Base-by-base conservation (phyloP, 768 basidiomycete species). In the Flagelloscypha sp. region DNA sequence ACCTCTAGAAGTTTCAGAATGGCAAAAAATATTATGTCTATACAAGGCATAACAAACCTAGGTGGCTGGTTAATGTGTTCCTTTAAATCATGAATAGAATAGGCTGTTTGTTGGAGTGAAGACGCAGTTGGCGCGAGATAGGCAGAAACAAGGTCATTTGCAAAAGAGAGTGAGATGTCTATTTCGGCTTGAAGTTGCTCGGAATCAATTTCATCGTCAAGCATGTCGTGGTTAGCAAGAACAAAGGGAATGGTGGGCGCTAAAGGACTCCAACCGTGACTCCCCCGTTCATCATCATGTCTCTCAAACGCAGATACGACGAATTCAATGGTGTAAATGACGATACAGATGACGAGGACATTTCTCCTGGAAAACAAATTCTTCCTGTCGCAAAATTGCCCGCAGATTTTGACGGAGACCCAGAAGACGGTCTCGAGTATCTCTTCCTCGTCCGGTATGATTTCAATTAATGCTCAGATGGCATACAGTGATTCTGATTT, bases 351-450 rank as follows among this genome's bases (percentile, higher is more conserved):
- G 72, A 74, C 6, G 81, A 84, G 0, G 76, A 79, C 33, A 63
- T 70, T 11, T 54, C 66, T 6, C 68, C 74, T 33, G 84, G 84
- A 27, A 74, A 61, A 43, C 84, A 86, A 56, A 81, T 73, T 17
- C 65, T 89, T 3, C 86, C 86, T 12, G 82, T 89, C n/a, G 85
- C 86, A 13, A 69, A 77, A 48, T 68, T 89, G 33, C 82, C 84
- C n/a, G 51, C 59, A 13, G 66, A 80, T 49, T 89, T 81, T 50
- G 58, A 74, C 43, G 72, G 63, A 17, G 69, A 68, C 32, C 84
- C 86, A 0, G 54, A 57, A 47, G 79, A 88, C 56, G 86, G 86
- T 2, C 45, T 82, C 68, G 70, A 88, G 47, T 88, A 89, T 53
- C 65, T 89, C 27, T 87, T 88, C 56, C 74, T 74, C 33, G 86